Evolutionary conservation across 306 rosid genomes (phyloP), one percentile per base, ranked within the genome.

Genomic region (Medicago lupulina): DNA sequence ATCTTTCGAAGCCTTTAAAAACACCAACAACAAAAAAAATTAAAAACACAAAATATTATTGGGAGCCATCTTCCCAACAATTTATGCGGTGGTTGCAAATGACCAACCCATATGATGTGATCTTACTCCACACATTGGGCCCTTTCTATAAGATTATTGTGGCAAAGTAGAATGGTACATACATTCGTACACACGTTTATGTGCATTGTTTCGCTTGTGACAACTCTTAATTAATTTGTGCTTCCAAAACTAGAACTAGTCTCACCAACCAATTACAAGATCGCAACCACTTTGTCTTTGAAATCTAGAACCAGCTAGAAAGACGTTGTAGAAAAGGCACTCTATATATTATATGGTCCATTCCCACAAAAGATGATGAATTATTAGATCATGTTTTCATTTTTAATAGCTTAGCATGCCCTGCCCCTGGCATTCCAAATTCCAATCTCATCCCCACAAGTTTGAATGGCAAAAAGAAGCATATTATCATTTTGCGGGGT

Each of bases 41-140:
- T n/a, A n/a, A n/a, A n/a, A n/a, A n/a, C n/a, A n/a, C n/a, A n/a
- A n/a, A n/a, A n/a, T n/a, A n/a, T n/a, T n/a, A n/a, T n/a, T n/a
- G n/a, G n/a, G n/a, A n/a, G n/a, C n/a, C n/a, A n/a, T n/a, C n/a
- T n/a, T n/a, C n/a, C n/a, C n/a, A n/a, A n/a, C n/a, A n/a, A n/a
- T n/a, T n/a, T n/a, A n/a, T n/a, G n/a, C 1, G 64, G 77, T 67
- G 70, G 70, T 39, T 88, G 86, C 69, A 81, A 77, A 67, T 74
- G 78, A 76, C 73, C 65, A 60, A 78, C 89, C 75, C 76, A 68
- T 79, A 74, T 84, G 94, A 87, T 85, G 86, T 78, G 77, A 81
- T 84, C 60, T 78, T 60, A 41, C 74, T 70, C 70, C 75, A 36
- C 18, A n/a, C 67, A 41, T 43, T 58, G 63, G 19, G 10, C 81